A percentile compares a stretch with the other conserved stretches of the same genome.
Conservation (phyloP, 2,329 filamentous ascomycete species). For the Camillea tinctor region DNA sequence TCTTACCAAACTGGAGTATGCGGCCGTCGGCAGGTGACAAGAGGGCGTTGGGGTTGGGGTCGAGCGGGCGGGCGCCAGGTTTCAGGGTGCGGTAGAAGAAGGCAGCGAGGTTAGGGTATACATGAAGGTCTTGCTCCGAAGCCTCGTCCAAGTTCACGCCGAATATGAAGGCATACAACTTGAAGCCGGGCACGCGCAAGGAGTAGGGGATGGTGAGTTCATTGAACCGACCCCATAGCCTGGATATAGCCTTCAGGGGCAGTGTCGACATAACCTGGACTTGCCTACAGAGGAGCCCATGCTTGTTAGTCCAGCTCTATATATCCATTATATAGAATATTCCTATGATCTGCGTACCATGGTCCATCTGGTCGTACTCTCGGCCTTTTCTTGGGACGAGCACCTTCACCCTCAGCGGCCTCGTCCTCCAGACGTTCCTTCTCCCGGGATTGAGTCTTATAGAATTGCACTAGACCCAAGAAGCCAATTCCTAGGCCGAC, state of each 20-base stretch:
- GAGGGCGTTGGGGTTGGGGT: constrained; percentile 75
- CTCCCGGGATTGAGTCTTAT: constrained; percentile 64
- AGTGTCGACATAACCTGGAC: constrained; percentile 92
- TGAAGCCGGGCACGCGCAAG: constrained; percentile 84
- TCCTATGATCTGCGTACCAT: constrained; percentile 52
- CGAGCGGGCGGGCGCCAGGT: constrained; percentile 80
- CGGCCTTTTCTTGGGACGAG: constrained; percentile 50
- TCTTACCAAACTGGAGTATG: constrained; percentile 86
- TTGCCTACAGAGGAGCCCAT: constrained; percentile 53
- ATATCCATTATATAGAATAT: too few species aligned
- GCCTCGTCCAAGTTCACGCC: constrained; percentile 90
- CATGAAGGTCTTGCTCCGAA: constrained; percentile 81
- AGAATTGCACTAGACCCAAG: constrained; percentile 79
- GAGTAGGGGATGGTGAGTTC: constrained; percentile 86
- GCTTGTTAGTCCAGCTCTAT: neutral
- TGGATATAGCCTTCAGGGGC: constrained; percentile 84
- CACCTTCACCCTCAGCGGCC: constrained; percentile 39
- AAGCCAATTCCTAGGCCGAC: constrained; percentile 83
- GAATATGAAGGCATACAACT: constrained; percentile 85
- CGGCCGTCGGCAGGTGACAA: constrained; percentile 88
- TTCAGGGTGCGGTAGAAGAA: constrained; percentile 98
- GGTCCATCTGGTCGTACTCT: constrained; percentile 79
- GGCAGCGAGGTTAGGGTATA: constrained; percentile 87
- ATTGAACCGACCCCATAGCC: constrained; percentile 89
- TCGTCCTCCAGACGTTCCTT: constrained; percentile 51